These are phyloP conservation scores for Coniochaeta prunicola DNA, from an alignment of 2,329 filamentous ascomycete species.

Conservation along the genomic window DNA sequence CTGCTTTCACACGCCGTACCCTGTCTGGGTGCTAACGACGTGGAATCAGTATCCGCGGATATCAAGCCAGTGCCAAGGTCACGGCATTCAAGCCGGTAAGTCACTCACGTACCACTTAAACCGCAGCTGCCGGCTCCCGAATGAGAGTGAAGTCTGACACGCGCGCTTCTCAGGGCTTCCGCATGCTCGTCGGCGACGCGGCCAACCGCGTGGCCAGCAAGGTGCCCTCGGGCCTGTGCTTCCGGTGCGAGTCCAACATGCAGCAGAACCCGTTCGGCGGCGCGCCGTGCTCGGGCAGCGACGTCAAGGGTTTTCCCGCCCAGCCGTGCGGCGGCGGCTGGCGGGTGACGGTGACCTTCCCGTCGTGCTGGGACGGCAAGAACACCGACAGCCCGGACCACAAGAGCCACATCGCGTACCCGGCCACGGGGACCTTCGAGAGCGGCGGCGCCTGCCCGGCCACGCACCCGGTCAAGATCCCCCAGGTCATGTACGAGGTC, in stretches of 20 bases:
- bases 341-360: slow-evolving; percentile 33
- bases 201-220: slow-evolving; percentile 8
- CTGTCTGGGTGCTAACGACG: neutral
- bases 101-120: neutral
- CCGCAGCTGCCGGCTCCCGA: neutral
- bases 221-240: slow-evolving; percentile 16
- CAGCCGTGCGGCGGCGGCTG: slow-evolving; percentile 30
- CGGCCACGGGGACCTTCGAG: slow-evolving; percentile 13
- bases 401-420: slow-evolving; percentile 8
- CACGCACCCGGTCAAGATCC: slow-evolving; percentile 14
- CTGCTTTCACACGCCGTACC: neutral
- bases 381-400: slow-evolving; percentile 1
- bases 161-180: slow-evolving; percentile 19
- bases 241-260: slow-evolving; percentile 16
- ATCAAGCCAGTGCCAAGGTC: slow-evolving; percentile 21
- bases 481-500: slow-evolving; percentile 16
- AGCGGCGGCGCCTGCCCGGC: slow-evolving; percentile 13
- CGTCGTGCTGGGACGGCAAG: slow-evolving; percentile 21
- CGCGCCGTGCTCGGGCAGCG: slow-evolving; percentile 19
- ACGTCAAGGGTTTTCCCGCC: slow-evolving; percentile 29
- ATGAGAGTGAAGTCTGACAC: neutral
- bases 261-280: slow-evolving; percentile 16
- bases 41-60: slow-evolving; percentile 18
- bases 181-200: slow-evolving; percentile 22
- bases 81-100: slow-evolving; percentile 30